These are phyloP conservation scores for Lepidium sativum DNA, from an alignment of 345 rosid genomes.

Conservation along the genomic window DNA sequence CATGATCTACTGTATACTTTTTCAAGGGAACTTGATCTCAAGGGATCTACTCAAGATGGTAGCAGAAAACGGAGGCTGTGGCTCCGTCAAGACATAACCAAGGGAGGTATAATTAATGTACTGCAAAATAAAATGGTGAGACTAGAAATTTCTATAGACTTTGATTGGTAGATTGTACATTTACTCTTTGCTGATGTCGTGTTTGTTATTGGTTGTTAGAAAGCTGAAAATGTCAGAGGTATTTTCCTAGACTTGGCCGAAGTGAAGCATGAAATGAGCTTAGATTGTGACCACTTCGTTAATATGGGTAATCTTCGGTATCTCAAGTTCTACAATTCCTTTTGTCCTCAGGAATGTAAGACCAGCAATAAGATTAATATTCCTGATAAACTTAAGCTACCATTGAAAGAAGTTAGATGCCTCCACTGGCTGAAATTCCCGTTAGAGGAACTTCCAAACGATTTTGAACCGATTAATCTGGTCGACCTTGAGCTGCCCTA, in stretches of 20 bases:
- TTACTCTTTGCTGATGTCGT: not conserved
- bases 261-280: not conserved
- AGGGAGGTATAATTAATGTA: not conserved
- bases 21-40: conserved; percentile 8
- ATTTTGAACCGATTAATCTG: not conserved
- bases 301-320: conserved; percentile 20
- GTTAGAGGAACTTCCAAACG: conserved; percentile 6
- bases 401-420: conserved; percentile 4
- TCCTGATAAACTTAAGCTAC: conserved; percentile 1
- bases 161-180: not conserved
- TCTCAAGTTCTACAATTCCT: conserved; percentile 15
- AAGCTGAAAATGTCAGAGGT: not conserved
- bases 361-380: not conserved
- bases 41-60: not conserved
- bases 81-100: not conserved
- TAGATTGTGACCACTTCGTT: not conserved
- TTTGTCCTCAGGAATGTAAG: not conserved
- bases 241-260: conserved; percentile 13
- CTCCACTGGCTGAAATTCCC: conserved; percentile 24
- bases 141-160: not conserved
- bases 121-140: not conserved
- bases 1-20: conserved; percentile 28
- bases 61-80: not conserved
- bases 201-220: not conserved
- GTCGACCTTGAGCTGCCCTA: not conserved